These are phyloP conservation scores for Saccharum officinarum DNA, from an alignment of 176 grass and related monocot species.

Conservation along the genomic window DNA sequence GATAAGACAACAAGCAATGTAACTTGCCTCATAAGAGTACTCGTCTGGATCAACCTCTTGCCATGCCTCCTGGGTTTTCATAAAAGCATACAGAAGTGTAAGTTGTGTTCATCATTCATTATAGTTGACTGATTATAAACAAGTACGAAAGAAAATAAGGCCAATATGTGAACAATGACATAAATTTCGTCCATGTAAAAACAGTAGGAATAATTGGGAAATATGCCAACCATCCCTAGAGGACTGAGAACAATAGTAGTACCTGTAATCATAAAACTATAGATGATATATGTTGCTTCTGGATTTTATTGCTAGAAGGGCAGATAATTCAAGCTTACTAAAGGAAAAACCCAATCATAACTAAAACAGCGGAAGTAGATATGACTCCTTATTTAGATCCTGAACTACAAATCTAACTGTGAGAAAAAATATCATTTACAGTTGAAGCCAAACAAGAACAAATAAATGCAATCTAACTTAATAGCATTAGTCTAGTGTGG, in stretches of 20 bases:
- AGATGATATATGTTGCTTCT: background rate
- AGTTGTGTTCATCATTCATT: slow-evolving; percentile 15
- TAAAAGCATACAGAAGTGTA: slow-evolving; percentile 21
- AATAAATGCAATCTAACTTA: background rate
- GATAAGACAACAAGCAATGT: slow-evolving; percentile 5
- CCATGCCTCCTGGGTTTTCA: slow-evolving; percentile 82
- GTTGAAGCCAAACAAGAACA: background rate
- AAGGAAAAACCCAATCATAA: slow-evolving; percentile 11
- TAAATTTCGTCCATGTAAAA: background rate
- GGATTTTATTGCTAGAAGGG: background rate
- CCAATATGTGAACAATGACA: slow-evolving; percentile 2
- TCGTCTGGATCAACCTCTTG: slow-evolving; percentile 97
- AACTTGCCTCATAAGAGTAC: slow-evolving; percentile 86
- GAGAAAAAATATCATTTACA: background rate
- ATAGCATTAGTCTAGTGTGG: background rate
- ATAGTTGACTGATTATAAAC: background rate
- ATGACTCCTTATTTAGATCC: background rate
- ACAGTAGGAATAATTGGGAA: slow-evolving; percentile 1
- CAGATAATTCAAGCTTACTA: background rate
- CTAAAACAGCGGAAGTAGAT: background rate
- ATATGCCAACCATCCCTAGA: slow-evolving; percentile 2
- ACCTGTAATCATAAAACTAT: background rate
- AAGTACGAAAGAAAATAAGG: background rate
- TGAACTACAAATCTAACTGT: background rate
- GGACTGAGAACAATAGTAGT: background rate